These are phyloP conservation scores for Rutstroemia sp. DNA, from an alignment of 2,329 filamentous ascomycete species.

Conservation along the genomic window DNA sequence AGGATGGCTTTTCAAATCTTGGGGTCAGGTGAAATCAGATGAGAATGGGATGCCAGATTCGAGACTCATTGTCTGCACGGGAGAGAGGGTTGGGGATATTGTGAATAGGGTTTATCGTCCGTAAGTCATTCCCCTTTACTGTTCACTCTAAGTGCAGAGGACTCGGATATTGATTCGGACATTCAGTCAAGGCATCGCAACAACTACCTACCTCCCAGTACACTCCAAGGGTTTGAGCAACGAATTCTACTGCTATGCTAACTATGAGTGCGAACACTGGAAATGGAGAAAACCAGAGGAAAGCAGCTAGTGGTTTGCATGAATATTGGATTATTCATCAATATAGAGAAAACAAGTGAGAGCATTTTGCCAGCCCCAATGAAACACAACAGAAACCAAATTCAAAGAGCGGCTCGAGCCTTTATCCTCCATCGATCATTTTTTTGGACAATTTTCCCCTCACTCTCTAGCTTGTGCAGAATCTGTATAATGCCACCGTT, in stretches of 20 bases:
- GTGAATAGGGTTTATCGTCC: slow-evolving; percentile 61
- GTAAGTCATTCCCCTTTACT: slow-evolving; percentile 34
- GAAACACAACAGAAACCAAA: background rate
- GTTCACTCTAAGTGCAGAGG: background rate
- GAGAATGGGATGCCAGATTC: slow-evolving; percentile 6
- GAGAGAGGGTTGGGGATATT: slow-evolving; percentile 64
- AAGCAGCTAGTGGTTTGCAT: background rate
- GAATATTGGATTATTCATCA: background rate
- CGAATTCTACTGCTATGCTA: slow-evolving; percentile 74
- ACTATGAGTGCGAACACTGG: slow-evolving; percentile 59
- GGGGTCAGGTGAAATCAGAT: slow-evolving; percentile 10
- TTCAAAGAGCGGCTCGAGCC: slow-evolving; percentile 36
- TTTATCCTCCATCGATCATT: slow-evolving; percentile 39
- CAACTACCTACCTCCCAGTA: slow-evolving; percentile 60
- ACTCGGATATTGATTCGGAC: background rate
- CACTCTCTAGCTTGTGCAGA: slow-evolving; percentile 66
- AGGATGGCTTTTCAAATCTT: slow-evolving; percentile 57
- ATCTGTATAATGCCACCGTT: slow-evolving; percentile 71
- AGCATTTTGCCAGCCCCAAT: background rate
- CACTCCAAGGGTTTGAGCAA: slow-evolving; percentile 72
- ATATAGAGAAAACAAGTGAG: background rate
- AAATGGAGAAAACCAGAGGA: slow-evolving; percentile 27
- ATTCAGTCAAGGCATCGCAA: slow-evolving; percentile 28
- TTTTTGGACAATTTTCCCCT: slow-evolving; percentile 54
- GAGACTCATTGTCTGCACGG: slow-evolving; percentile 62